phyloP scores from a whole-genome alignment of 202 grass and related monocot species.

The Setaria viridis region DNA sequence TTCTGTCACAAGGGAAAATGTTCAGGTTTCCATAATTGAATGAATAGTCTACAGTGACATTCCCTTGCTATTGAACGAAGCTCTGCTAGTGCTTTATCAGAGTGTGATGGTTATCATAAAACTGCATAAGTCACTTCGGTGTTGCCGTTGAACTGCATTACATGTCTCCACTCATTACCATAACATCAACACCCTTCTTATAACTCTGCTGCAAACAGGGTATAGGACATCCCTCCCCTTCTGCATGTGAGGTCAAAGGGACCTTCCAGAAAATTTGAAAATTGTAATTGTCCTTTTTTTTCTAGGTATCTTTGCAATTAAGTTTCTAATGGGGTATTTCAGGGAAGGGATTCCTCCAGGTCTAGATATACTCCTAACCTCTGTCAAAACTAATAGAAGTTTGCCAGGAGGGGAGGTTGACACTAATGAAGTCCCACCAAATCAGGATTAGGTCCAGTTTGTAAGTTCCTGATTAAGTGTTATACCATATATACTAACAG shows the following conservation, averaged over 20 bases:
- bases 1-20: background rate
- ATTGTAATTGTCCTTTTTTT: background rate
- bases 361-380: background rate
- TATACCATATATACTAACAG: background rate
- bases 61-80: background rate
- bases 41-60: background rate
- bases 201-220: background rate
- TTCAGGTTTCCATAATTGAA: background rate
- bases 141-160: background rate
- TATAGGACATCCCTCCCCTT: background rate
- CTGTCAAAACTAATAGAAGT: background rate
- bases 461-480: no score
- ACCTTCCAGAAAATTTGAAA: background rate
- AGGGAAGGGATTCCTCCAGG: background rate
- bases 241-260: background rate
- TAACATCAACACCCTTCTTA: background rate
- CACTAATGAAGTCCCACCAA: background rate
- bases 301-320: background rate
- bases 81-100: background rate
- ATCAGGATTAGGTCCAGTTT: background rate
- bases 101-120: background rate
- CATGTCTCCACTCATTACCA: background rate
- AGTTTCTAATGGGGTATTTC: background rate
- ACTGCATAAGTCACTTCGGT: background rate
- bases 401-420: background rate